A percentile compares a stretch with the other conserved stretches of the same genome.
Evolutionary conservation across 1,139 yeast genomes (phyloP).

Genomic region (Eremothecium coryli): DNA sequence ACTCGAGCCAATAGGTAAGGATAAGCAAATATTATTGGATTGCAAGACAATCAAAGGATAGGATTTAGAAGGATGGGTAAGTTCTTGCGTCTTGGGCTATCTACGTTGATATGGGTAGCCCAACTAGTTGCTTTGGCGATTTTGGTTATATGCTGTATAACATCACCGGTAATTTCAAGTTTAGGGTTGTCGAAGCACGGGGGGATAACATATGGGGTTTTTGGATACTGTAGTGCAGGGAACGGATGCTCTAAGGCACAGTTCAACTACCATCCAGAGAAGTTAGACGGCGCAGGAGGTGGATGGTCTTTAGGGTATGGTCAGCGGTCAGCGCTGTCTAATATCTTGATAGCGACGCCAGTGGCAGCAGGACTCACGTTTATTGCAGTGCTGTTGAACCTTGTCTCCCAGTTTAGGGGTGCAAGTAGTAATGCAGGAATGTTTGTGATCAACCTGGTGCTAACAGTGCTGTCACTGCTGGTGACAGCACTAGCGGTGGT

Average conservation of each 20-base stretch:
- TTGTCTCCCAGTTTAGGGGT: slow-evolving; percentile 24
- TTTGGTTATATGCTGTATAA: slow-evolving; percentile 43
- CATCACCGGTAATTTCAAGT: slow-evolving; percentile 52
- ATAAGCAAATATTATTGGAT: too few relatives aligned
- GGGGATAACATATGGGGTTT: slow-evolving; percentile 66
- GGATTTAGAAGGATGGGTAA: too few relatives aligned
- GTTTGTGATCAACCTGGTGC: slow-evolving; percentile 30
- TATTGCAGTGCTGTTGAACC: slow-evolving; percentile 38
- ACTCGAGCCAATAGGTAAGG: too few relatives aligned
- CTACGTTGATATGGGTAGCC: slow-evolving; percentile 26
- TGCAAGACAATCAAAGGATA: too few relatives aligned
- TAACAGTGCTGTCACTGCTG: slow-evolving; percentile 40
- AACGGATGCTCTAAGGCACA: slow-evolving; percentile 42
- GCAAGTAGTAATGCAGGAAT: slow-evolving; percentile 32
- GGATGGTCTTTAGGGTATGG: slow-evolving; percentile 44
- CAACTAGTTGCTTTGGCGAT: slow-evolving; percentile 38
- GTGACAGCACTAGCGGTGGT: slow-evolving; percentile 46
- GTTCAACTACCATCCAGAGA: slow-evolving; percentile 40
- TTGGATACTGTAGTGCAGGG: slow-evolving; percentile 59
- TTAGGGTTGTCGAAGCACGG: slow-evolving; percentile 44
- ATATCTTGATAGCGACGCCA: slow-evolving; percentile 68
- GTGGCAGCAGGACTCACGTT: slow-evolving; percentile 63
- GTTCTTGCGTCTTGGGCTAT: too few relatives aligned
- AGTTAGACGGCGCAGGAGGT: slow-evolving; percentile 26
- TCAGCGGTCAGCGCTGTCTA: slow-evolving; percentile 59